Evolutionary conservation across 192 early-diverging fungal genomes (phyloP), one percentile per base, ranked within the genome.

Genomic region (Coemansia umbellata): DNA sequence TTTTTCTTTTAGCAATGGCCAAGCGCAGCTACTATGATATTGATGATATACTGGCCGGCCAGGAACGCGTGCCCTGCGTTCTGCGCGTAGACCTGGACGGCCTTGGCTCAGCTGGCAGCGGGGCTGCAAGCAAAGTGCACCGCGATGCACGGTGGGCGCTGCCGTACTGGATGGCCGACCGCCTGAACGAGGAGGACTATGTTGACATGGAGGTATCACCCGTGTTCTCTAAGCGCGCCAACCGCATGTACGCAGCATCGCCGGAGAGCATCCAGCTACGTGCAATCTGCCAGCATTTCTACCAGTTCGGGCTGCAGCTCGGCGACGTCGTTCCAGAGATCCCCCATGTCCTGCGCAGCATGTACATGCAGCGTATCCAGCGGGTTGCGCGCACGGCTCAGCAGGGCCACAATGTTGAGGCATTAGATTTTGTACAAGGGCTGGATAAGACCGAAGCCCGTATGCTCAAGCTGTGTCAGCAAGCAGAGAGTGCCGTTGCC

Each of bases 161-260:
- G 21, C 74, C 74, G n/a, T 71, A 63, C 51, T 77, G 74, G 74
- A 77, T 77, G 68, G 74, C 68, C 11, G 74, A 77, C 63, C 57
- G 60, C n/a, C 55, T 77, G 39, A 65, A 77, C 60, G 68, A 70
- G 24, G 74, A 77, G 26, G 66, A 71, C 66, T 66, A 56, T 24
- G 55, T 77, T 21, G 63, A 66, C 45, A 77, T 77, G 74, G 63
- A 66, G 18, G 59, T 64, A 3, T 64, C 74, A 52, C 62, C 63
- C 8, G 43, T 71, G 49, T 77, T 77, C 42, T 63, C 74, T 15
- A 70, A 71, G 33, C 74, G 58, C 43, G 60, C 74, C 31, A 71
- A 56, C 51, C 62, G 74, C 55, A 77, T 77, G 74, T 77, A 66
- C 60, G 74, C 63, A 27, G 74, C 74, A 15, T 77, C 74, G 10